Conservation (phyloP, 129 eudicot genomes). For the Arctium minus region DNA sequence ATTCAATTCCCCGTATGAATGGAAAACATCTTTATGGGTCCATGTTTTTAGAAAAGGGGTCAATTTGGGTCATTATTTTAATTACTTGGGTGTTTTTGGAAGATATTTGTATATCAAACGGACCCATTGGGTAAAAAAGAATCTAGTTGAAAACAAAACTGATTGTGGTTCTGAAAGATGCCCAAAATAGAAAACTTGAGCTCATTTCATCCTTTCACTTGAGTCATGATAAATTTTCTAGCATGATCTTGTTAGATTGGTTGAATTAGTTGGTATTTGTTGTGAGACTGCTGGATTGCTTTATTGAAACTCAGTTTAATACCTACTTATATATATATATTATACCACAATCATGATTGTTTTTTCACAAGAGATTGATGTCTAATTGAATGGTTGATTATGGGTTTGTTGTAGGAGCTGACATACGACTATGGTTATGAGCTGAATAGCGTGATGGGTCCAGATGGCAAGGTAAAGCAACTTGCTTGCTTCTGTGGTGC, state of each 20-base stretch:
- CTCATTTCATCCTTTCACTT: background rate
- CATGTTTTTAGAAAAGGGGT: background rate
- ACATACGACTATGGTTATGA: constrained; percentile 81
- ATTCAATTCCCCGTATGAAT: too few relatives aligned
- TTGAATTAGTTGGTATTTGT: background rate
- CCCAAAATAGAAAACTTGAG: background rate
- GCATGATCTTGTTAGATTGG: background rate
- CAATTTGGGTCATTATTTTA: background rate
- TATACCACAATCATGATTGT: background rate
- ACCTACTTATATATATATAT: background rate
- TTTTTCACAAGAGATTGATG: background rate
- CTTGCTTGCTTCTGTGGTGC: constrained; percentile 83
- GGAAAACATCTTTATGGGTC: too few relatives aligned
- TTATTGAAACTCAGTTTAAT: background rate
- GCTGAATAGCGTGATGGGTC: constrained; percentile 64
- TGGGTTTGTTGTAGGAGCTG: constrained; percentile 51
- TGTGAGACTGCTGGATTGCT: background rate
- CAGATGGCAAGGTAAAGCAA: constrained; percentile 59
- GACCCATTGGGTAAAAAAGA: background rate
- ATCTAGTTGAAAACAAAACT: background rate
- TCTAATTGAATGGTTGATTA: background rate
- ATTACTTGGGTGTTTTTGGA: background rate
- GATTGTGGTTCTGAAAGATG: background rate
- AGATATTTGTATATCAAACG: background rate
- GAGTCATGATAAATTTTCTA: background rate